Percentiles rank a stretch among this genome's conserved stretches.
These are phyloP conservation scores for Cruciata laevipes DNA, from an alignment of 257 asterid genomes.

Conservation along the genomic window DNA sequence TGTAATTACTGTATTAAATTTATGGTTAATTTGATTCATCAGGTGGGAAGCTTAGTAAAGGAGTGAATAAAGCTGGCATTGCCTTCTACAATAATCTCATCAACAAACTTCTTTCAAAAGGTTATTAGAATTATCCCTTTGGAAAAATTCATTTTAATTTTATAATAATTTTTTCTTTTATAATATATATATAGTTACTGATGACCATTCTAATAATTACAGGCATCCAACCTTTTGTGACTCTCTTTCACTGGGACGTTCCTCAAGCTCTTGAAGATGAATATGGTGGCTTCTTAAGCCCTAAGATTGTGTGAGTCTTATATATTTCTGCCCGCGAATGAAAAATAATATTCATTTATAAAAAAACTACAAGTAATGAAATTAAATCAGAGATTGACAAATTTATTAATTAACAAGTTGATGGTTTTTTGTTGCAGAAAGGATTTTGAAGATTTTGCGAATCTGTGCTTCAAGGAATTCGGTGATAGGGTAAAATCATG, in stretches of 20 bases:
- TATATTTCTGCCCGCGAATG: too few species aligned
- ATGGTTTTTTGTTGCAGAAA: slow-evolving; percentile 4
- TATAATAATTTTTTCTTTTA: too few species aligned
- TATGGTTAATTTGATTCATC: neutral
- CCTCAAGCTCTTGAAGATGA: slow-evolving; percentile 11
- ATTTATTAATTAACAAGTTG: too few species aligned
- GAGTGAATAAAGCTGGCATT: slow-evolving; percentile 12
- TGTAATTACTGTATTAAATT: neutral
- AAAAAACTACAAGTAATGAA: too few species aligned
- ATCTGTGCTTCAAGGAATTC: slow-evolving; percentile 21
- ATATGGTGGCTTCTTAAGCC: slow-evolving; percentile 11
- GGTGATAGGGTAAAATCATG: slow-evolving; percentile 21
- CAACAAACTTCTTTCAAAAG: slow-evolving; percentile 1
- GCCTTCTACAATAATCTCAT: slow-evolving; percentile 13
- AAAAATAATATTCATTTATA: too few species aligned
- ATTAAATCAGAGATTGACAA: too few species aligned
- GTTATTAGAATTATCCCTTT: neutral
- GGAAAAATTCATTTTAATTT: too few species aligned
- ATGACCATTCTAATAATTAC: neutral
- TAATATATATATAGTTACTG: too few species aligned
- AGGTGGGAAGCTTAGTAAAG: slow-evolving; percentile 9
- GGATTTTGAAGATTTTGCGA: slow-evolving; percentile 20
- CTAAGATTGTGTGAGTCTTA: neutral
- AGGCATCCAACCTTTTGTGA: slow-evolving; percentile 6
- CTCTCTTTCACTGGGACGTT: slow-evolving; percentile 7